Percentiles rank a stretch among this genome's conserved stretches.
Evolutionary conservation across 306 rosid genomes (phyloP).

Genomic region (Trichosanthes cucumerina): DNA sequence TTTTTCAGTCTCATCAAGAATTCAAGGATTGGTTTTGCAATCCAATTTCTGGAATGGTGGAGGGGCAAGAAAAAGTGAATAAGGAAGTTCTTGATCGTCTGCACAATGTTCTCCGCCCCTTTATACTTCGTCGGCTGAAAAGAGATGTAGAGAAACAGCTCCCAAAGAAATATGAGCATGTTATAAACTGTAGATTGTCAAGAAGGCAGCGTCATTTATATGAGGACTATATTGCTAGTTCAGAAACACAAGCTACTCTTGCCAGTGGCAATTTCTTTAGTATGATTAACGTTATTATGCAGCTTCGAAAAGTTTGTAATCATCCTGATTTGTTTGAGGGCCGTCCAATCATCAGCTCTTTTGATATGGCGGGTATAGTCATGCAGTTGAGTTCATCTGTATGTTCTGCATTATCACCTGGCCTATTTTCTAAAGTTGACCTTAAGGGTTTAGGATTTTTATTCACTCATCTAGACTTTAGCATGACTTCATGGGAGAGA

Average conservation of each 20-base stretch:
- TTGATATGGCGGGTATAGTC: slow-evolving; percentile 73
- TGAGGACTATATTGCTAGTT: slow-evolving; percentile 93
- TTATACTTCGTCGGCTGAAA: slow-evolving; percentile 86
- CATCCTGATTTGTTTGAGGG: slow-evolving; percentile 99
- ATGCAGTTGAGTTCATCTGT: slow-evolving; percentile 69
- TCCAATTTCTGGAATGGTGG: slow-evolving; percentile 99
- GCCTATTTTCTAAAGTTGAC: slow-evolving; percentile 55
- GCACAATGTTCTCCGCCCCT: slow-evolving; percentile 96
- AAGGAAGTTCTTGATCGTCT: slow-evolving; percentile 98
- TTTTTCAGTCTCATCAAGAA: slow-evolving; percentile 98
- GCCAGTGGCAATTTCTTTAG: slow-evolving; percentile 91
- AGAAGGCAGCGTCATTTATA: slow-evolving; percentile 93
- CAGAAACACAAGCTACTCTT: slow-evolving; percentile 96
- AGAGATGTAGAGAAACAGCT: slow-evolving; percentile 98
- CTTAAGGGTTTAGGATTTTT: slow-evolving; percentile 67
- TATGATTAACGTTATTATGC: slow-evolving; percentile 95
- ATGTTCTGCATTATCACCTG: slow-evolving; percentile 55
- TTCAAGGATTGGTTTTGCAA: slow-evolving; percentile 98
- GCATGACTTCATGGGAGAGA: slow-evolving; percentile 89
- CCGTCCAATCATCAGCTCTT: slow-evolving; percentile 95
- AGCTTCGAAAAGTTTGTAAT: slow-evolving; percentile 97
- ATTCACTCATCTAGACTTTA: slow-evolving; percentile 76
- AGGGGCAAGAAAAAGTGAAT: slow-evolving; percentile 95
- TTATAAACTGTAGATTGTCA: slow-evolving; percentile 81
- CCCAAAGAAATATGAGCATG: slow-evolving; percentile 91